A percentile compares a stretch with the other conserved stretches of the same genome.
phyloP scores from a whole-genome alignment of 163 green algal species.

The Chloroidium sp. region DNA sequence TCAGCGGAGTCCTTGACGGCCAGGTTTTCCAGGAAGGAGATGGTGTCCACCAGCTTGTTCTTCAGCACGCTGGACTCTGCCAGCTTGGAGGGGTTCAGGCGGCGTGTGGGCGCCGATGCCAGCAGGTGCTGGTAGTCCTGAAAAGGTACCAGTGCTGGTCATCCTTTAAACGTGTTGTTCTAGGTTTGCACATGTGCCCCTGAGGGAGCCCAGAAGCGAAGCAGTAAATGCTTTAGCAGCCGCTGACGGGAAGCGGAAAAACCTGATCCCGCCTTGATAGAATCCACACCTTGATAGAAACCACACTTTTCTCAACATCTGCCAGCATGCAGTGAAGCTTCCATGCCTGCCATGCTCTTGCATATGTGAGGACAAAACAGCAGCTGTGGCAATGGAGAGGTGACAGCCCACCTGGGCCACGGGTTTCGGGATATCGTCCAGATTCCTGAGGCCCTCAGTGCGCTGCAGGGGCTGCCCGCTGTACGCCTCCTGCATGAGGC shows the following conservation, averaged over 20 bases:
- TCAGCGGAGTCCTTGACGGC: constrained; percentile 76
- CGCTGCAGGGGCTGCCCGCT: constrained; percentile 30
- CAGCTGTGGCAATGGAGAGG: not conserved
- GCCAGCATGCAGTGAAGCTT: not conserved
- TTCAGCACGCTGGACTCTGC: constrained; percentile 59
- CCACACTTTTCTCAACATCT: too few relatives aligned
- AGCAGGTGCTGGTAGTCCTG: constrained; percentile 90
- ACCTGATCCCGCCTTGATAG: too few relatives aligned
- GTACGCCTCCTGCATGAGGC: constrained; percentile 93
- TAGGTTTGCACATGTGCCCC: too few relatives aligned
- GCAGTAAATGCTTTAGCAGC: too few relatives aligned
- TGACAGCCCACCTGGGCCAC: constrained; percentile 47
- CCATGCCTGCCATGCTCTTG: not conserved
- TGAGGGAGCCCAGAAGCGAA: too few relatives aligned
- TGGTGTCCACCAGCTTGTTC: constrained; percentile 84
- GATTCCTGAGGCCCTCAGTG: constrained; percentile 76
- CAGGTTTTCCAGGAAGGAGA: constrained; percentile 92
- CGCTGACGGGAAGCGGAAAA: too few relatives aligned
- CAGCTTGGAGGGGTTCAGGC: constrained; percentile 84
- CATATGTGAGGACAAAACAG: not conserved
- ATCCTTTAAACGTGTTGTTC: too few relatives aligned
- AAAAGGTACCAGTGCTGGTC: too few relatives aligned
- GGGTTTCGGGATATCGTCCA: constrained; percentile 64
- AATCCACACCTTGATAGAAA: not conserved
- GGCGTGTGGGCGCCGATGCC: constrained; percentile 45